Percentiles rank a stretch among this genome's conserved stretches.
Evolutionary conservation across 257 asterid genomes (phyloP).

Genomic region (Fraxinus quadrangulata): DNA sequence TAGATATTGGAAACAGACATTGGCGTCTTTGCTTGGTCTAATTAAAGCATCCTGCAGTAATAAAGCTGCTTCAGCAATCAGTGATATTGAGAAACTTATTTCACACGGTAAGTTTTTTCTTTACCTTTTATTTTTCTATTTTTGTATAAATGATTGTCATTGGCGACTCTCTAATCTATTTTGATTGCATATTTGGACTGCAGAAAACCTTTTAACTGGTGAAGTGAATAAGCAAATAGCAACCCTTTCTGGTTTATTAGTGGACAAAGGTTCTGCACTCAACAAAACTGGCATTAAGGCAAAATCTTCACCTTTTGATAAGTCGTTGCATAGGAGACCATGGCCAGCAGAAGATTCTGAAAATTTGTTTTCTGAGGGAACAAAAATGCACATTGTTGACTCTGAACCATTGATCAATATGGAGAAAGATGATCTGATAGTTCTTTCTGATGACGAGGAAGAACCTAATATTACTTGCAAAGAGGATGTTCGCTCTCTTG

Average conservation of each 20-base stretch:
- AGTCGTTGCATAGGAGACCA: conserved; percentile 29
- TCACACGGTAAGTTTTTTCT: conserved; percentile 57
- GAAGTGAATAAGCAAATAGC: conserved; percentile 63
- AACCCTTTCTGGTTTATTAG: conserved; percentile 65
- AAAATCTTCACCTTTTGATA: conserved; percentile 35
- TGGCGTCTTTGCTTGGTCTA: too few species aligned
- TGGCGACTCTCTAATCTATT: not conserved
- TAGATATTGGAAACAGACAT: too few species aligned
- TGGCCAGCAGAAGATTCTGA: conserved; percentile 38
- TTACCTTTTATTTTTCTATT: conserved; percentile 3
- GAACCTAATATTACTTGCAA: conserved; percentile 47
- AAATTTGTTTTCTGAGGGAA: conserved; percentile 32
- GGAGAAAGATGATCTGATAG: conserved; percentile 44
- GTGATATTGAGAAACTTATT: conserved; percentile 66
- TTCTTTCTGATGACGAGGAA: conserved; percentile 73
- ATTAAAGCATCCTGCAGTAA: conserved; percentile 55
- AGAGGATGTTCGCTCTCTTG: conserved; percentile 30
- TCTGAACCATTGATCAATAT: conserved; percentile 33
- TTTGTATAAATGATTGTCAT: not conserved
- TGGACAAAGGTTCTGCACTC: conserved; percentile 40
- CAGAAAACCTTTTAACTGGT: conserved; percentile 67
- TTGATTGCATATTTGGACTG: conserved; percentile 33
- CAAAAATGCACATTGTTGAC: conserved; percentile 32
- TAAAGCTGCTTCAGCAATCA: conserved; percentile 56
- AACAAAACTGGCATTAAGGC: conserved; percentile 30